Evolutionary conservation across 495 filamentous ascomycete genomes (phyloP), one percentile per base, ranked within the genome.

Genomic region (Cercophora newfieldiana): DNA sequence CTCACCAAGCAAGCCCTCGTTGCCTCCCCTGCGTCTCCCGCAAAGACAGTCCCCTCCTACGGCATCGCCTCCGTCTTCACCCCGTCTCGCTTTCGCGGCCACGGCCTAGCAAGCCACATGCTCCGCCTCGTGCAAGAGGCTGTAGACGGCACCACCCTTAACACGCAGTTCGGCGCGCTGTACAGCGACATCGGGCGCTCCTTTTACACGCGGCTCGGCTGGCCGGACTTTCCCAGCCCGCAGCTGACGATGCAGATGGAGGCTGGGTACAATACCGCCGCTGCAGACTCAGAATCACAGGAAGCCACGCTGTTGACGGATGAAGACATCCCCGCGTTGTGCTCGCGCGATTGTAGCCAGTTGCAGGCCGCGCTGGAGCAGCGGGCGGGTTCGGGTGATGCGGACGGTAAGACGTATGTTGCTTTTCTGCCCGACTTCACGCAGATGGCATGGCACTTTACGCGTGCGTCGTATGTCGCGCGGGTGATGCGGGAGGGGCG

Each of bases 21-120:
- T 12, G 28, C 33, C 26, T 22, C 54, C 22, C 2, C 21, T 8
- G 31, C 44, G 7, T 37, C 8, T 8, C 28, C 5, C 16, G 28
- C n/a, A 22, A 49, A 24, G 12, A 63, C 50, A 12, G 62, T 63
- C 1, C 44, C 24, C 3, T 55, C 61, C 3, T 71, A 71, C 56
- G 29, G 50, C 51, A 63, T 71, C 50, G 69, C 69, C 54, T 63
- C 58, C 63, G 66, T 71, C 37, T 71, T 71, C 56, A 71, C 69
- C 26, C 61, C 67, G 25, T 66, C 69, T 12, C 29, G 19, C 21
- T 71, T 57, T 59, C 62, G 69, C 28, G 59, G 51, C 26, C 62
- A 31, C 7, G 69, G 69, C 12, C 64, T 71, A 58, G 69, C 69
- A 14, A 51, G 54, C 19, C 48, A 68, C 33, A 59, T 71, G 66